phyloP scores from a whole-genome alignment of 768 basidiomycete genomes.

The Candolleomyces efflorescens region DNA sequence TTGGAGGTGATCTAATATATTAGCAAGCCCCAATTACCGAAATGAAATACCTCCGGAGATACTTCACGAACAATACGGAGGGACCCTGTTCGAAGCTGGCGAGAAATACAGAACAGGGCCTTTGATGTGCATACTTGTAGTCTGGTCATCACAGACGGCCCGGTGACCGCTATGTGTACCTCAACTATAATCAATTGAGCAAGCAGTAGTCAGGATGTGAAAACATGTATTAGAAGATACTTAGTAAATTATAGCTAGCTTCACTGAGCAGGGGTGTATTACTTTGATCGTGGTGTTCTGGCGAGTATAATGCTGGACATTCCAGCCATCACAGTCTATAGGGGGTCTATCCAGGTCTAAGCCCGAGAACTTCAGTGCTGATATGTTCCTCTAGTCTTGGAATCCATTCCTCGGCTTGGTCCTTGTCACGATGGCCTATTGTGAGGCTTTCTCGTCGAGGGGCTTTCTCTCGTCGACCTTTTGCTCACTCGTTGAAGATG shows the following conservation, averaged over 20 bases:
- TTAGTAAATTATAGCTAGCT: neutral
- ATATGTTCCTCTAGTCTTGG: too few relatives aligned
- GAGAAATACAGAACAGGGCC: too few relatives aligned
- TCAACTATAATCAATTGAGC: too few relatives aligned
- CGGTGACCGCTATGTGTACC: too few relatives aligned
- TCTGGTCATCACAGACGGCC: too few relatives aligned
- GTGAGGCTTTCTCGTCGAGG: neutral
- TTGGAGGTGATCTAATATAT: too few relatives aligned
- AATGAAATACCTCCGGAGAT: too few relatives aligned
- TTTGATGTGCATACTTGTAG: too few relatives aligned
- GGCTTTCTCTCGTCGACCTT: neutral
- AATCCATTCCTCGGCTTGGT: neutral
- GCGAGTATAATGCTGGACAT: neutral
- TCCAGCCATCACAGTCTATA: neutral
- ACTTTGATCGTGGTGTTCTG: neutral
- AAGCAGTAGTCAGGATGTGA: neutral
- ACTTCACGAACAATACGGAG: too few relatives aligned
- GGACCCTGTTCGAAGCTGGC: too few relatives aligned
- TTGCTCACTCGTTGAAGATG: neutral
- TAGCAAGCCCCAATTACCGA: too few relatives aligned
- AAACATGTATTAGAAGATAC: neutral
- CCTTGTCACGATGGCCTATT: neutral
- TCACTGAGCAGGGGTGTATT: neutral
- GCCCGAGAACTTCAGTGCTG: too few relatives aligned
- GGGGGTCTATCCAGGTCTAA: neutral